A percentile compares a stretch with the other conserved stretches of the same genome.
These are phyloP conservation scores for Carex cristatella DNA, from an alignment of 176 grass and related monocot genomes.

Conservation along the genomic window DNA sequence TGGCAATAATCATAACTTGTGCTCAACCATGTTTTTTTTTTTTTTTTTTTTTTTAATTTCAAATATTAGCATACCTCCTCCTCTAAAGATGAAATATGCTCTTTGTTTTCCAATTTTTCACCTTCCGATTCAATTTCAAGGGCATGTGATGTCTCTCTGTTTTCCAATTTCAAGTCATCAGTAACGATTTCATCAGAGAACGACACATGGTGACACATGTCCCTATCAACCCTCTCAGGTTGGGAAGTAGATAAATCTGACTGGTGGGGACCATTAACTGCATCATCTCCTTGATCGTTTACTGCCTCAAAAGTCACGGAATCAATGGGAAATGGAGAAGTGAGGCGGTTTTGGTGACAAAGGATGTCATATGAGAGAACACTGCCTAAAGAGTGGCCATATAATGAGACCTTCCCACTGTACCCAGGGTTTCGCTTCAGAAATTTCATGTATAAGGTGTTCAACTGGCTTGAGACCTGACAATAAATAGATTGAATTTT, in stretches of 20 bases:
- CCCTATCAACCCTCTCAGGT: neutral
- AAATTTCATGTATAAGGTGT: conserved; percentile 84
- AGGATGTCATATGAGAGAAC: conserved; percentile 97
- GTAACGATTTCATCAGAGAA: conserved; percentile 16
- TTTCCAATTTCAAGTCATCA: conserved; percentile 1
- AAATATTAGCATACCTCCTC: conserved; percentile 58
- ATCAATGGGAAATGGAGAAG: conserved; percentile 44
- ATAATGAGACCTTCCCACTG: conserved; percentile 89
- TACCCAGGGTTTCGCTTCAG: conserved; percentile 95
- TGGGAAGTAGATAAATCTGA: conserved; percentile 1
- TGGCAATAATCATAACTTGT: neutral
- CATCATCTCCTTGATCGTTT: conserved; percentile 28
- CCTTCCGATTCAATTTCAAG: neutral
- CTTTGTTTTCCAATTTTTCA: neutral
- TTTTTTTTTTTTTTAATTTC: neutral
- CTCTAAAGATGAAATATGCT: conserved; percentile 47
- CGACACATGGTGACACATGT: neutral
- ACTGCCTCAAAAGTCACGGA: conserved; percentile 42
- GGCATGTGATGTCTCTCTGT: neutral
- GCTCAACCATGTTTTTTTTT: neutral
- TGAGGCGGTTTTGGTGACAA: conserved; percentile 82
- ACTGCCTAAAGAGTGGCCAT: conserved; percentile 95
- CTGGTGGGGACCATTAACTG: conserved; percentile 14
- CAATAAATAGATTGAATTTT: neutral
- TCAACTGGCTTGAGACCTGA: conserved; percentile 92